Conservation (phyloP, 1,284 basidiomycete species). For the Hemileia vastatrix region DNA sequence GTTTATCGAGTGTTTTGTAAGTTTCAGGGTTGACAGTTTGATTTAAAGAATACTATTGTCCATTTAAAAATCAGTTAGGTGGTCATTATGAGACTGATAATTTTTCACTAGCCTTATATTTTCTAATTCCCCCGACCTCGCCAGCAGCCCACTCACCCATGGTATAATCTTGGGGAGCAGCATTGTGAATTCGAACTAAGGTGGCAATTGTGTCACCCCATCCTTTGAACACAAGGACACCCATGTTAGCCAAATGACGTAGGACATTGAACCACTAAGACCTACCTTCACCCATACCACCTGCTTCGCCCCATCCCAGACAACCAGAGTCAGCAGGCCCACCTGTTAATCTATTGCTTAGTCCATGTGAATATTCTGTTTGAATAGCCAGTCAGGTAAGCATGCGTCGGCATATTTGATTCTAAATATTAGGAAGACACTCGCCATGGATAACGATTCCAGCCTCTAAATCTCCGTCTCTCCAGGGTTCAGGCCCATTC, state of each 20-base stretch:
- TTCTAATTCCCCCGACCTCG: slow-evolving; percentile 64
- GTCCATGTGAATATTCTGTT: slow-evolving; percentile 57
- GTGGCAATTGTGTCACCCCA: slow-evolving; percentile 58
- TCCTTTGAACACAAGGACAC: slow-evolving; percentile 50
- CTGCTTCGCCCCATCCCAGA: slow-evolving; percentile 87
- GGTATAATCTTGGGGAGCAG: slow-evolving; percentile 43
- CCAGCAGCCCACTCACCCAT: slow-evolving; percentile 96
- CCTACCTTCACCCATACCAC: slow-evolving; percentile 64
- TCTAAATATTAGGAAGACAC: neutral
- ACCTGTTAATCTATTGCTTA: slow-evolving; percentile 86
- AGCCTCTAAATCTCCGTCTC: slow-evolving; percentile 81
- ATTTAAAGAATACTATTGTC: slow-evolving; percentile 49
- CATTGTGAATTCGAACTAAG: slow-evolving; percentile 57
- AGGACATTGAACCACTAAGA: neutral
- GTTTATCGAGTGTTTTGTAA: slow-evolving; percentile 91
- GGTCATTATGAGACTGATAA: neutral
- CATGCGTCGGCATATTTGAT: neutral
- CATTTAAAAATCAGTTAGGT: neutral
- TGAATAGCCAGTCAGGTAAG: slow-evolving; percentile 23
- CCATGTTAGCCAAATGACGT: neutral
- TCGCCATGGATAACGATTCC: slow-evolving; percentile 36
- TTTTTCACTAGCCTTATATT: slow-evolving; percentile 55
- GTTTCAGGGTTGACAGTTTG: slow-evolving; percentile 72
- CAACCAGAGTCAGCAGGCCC: slow-evolving; percentile 86
- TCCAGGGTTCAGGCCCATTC: slow-evolving; percentile 77